Percentiles rank a stretch among this genome's conserved stretches.
Conservation (phyloP, 1,284 basidiomycete species). For the Tilletia setariae region DNA sequence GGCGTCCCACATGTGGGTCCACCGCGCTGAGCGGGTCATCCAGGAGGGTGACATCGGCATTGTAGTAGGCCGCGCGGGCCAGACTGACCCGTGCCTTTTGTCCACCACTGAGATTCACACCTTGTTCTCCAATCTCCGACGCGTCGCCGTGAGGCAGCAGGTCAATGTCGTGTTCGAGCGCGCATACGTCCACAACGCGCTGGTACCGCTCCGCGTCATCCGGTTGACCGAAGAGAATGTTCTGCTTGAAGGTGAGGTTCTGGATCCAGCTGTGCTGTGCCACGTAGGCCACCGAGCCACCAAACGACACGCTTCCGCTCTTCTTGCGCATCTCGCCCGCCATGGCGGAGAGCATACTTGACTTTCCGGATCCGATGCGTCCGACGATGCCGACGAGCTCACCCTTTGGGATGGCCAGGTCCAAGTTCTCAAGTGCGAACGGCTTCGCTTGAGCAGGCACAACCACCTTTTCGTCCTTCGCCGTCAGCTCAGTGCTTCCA, state of each 20-base stretch:
- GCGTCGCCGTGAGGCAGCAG: constrained; percentile 24
- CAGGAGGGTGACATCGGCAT: constrained; percentile 32
- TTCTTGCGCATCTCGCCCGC: constrained; percentile 25
- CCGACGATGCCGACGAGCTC: constrained; percentile 85
- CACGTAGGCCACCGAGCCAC: constrained; percentile 57
- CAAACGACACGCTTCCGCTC: constrained; percentile 21
- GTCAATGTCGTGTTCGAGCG: constrained; percentile 17
- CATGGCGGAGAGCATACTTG: constrained; percentile 29
- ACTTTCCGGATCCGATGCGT: constrained; percentile 58
- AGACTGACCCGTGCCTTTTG: constrained; percentile 30
- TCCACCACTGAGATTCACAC: constrained; percentile 26
- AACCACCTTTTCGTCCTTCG: neutral
- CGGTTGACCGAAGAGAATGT: constrained; percentile 19
- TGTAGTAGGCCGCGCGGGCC: constrained; percentile 45
- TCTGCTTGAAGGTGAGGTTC: constrained; percentile 21
- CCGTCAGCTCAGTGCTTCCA: neutral
- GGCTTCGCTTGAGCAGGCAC: constrained; percentile 14
- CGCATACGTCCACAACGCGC: constrained; percentile 11
- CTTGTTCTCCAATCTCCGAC: constrained; percentile 29
- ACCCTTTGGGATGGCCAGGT: constrained; percentile 62
- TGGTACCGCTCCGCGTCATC: constrained; percentile 23
- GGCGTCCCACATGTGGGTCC: constrained; percentile 4
- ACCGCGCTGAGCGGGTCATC: constrained; percentile 11
- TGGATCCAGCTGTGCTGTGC: constrained; percentile 12
- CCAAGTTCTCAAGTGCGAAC: constrained; percentile 55